These are phyloP conservation scores for Leccinum insigne DNA, from an alignment of 1,284 basidiomycete species.

Conservation along the genomic window DNA sequence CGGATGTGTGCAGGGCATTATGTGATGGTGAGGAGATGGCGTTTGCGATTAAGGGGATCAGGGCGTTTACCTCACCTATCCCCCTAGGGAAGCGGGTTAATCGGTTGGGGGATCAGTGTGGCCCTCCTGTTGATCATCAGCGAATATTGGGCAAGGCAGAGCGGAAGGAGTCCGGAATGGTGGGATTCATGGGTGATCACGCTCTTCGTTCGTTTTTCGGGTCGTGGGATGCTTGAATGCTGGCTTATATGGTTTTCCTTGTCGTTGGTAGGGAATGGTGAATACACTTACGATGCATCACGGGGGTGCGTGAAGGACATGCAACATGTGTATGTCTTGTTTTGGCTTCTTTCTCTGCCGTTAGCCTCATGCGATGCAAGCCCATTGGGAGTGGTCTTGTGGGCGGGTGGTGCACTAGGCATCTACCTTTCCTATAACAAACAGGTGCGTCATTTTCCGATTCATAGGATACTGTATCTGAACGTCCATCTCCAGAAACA, in stretches of 20 bases:
- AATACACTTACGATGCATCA: constrained; percentile 96
- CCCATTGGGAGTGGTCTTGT: constrained; percentile 60
- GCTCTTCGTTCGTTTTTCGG: constrained; percentile 67
- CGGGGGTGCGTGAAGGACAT: constrained; percentile 78
- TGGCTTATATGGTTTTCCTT: not conserved
- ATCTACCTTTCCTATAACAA: constrained; percentile 86
- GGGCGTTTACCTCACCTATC: not conserved
- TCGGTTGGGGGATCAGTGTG: constrained; percentile 86
- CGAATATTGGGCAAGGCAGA: constrained; percentile 77
- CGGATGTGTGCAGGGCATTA: constrained; percentile 91
- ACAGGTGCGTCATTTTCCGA: constrained; percentile 42
- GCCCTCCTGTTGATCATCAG: constrained; percentile 83
- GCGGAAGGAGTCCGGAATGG: constrained; percentile 82
- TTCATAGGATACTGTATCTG: not conserved
- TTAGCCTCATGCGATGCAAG: constrained; percentile 26
- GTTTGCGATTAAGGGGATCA: not conserved
- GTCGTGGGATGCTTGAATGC: constrained; percentile 1
- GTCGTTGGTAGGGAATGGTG: constrained; percentile 43
- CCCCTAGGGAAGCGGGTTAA: constrained; percentile 72
- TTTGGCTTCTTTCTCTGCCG: not conserved
- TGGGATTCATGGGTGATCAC: constrained; percentile 91
- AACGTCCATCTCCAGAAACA: constrained; percentile 48
- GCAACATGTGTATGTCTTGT: constrained; percentile 79
- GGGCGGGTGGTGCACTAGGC: constrained; percentile 88
- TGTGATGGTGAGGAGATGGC: constrained; percentile 63